Evolutionary conservation across 1,284 basidiomycete species (phyloP).

Genomic region (Heterobasidion parviporum): DNA sequence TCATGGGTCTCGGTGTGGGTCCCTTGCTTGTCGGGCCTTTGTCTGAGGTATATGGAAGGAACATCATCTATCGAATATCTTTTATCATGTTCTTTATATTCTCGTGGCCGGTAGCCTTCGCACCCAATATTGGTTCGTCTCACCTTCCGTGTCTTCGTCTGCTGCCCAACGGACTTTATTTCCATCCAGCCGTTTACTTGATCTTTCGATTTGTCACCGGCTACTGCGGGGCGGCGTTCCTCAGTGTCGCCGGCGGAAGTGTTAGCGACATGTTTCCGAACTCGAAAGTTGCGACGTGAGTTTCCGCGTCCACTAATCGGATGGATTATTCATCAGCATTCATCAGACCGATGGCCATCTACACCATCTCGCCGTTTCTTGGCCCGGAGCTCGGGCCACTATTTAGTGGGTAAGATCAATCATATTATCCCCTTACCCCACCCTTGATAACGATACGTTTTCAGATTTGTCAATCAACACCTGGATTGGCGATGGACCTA

Average conservation of each 20-base stretch:
- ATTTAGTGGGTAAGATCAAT: constrained; percentile 41
- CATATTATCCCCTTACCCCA: neutral
- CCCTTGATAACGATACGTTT: neutral
- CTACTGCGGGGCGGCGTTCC: constrained; percentile 64
- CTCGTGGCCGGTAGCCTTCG: constrained; percentile 47
- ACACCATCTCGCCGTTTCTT: constrained; percentile 63
- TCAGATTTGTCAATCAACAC: constrained; percentile 42
- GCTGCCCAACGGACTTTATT: constrained; percentile 1
- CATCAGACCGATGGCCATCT: constrained; percentile 71
- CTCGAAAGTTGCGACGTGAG: constrained; percentile 55
- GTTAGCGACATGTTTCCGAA: constrained; percentile 71
- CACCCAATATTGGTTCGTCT: constrained; percentile 32
- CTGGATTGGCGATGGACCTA: constrained; percentile 76
- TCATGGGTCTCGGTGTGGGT: constrained; percentile 45
- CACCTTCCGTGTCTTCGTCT: neutral
- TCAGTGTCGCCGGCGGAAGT: constrained; percentile 75
- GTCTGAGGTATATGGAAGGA: constrained; percentile 44
- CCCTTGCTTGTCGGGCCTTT: constrained; percentile 44
- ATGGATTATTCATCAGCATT: neutral
- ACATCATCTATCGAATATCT: constrained; percentile 29
- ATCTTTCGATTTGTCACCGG: constrained; percentile 70
- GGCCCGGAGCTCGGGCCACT: constrained; percentile 67
- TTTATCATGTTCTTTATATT: constrained; percentile 33
- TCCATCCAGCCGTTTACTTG: constrained; percentile 40
- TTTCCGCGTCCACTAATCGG: neutral